Percentiles rank a stretch among this genome's conserved stretches.
Evolutionary conservation across 2,329 filamentous ascomycete species (phyloP).

Genomic region (Botrytis squamosa): DNA sequence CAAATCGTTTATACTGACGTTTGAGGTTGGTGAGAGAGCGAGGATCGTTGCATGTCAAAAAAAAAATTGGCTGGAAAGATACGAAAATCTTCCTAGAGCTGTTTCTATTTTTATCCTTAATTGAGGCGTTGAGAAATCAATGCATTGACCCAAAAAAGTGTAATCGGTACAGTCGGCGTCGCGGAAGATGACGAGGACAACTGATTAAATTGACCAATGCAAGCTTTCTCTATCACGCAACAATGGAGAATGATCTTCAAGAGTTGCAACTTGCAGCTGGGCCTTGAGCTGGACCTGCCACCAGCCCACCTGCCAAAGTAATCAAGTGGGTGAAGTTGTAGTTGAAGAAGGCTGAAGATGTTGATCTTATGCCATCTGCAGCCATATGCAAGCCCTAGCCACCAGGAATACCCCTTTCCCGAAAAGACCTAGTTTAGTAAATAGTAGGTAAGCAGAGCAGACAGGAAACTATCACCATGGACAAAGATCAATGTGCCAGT

Average conservation of each 20-base stretch:
- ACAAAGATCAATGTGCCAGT: background rate
- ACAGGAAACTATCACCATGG: background rate
- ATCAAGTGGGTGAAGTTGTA: background rate
- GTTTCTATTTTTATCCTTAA: conserved; percentile 9
- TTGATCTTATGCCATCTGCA: background rate
- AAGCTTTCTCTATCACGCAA: background rate
- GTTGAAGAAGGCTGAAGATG: background rate
- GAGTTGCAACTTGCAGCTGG: conserved; percentile 2
- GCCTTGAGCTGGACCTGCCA: background rate
- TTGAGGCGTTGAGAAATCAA: background rate
- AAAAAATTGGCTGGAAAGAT: background rate
- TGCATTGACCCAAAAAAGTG: background rate
- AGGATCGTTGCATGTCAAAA: conserved; percentile 9
- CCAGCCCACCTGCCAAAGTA: background rate
- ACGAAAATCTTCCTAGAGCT: conserved; percentile 5
- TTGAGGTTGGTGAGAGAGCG: conserved; percentile 14
- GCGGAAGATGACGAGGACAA: conserved; percentile 2
- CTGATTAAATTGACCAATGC: background rate
- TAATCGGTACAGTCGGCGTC: background rate
- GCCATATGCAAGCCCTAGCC: background rate
- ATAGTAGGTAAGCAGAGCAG: background rate
- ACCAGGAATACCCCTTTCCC: conserved; percentile 1
- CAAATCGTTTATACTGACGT: background rate
- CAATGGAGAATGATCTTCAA: conserved; percentile 16
- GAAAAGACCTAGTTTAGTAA: background rate